Percentiles rank a stretch among this genome's conserved stretches.
Conservation (phyloP, 345 rosid genomes). For the Eucalyptus microcorys region DNA sequence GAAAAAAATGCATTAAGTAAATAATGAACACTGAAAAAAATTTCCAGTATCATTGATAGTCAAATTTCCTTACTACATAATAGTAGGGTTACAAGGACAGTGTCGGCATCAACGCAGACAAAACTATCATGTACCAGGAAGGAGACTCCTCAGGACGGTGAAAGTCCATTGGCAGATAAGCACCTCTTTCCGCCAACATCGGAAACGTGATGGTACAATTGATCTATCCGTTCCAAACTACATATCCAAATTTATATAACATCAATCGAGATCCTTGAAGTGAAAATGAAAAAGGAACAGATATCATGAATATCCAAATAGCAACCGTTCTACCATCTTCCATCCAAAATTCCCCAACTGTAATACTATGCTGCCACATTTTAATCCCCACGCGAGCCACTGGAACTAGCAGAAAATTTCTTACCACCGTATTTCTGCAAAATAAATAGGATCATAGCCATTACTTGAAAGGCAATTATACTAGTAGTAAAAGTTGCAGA, state of each 20-base stretch:
- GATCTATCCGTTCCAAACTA: constrained; percentile 7
- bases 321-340: background rate
- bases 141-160: background rate
- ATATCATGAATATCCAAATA: constrained; percentile 8
- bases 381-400: constrained; percentile 50
- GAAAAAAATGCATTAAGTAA: background rate
- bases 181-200: background rate
- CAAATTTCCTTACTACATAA: background rate
- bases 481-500: background rate
- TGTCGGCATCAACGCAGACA: background rate
- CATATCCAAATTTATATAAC: constrained; percentile 11
- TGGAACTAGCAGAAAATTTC: constrained; percentile 35
- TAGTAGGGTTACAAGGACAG: background rate
- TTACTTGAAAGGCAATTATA: background rate
- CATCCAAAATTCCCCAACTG: background rate
- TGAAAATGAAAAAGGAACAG: constrained; percentile 5
- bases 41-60: background rate
- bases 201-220: background rate
- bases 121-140: background rate
- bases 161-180: background rate
- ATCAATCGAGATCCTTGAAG: constrained; percentile 1
- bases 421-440: constrained; percentile 42
- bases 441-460: background rate
- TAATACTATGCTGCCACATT: background rate
- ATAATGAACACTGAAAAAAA: background rate